Evolutionary conservation across 768 basidiomycete species (phyloP).

Genomic region (Kwoniella newhampshirensis): DNA sequence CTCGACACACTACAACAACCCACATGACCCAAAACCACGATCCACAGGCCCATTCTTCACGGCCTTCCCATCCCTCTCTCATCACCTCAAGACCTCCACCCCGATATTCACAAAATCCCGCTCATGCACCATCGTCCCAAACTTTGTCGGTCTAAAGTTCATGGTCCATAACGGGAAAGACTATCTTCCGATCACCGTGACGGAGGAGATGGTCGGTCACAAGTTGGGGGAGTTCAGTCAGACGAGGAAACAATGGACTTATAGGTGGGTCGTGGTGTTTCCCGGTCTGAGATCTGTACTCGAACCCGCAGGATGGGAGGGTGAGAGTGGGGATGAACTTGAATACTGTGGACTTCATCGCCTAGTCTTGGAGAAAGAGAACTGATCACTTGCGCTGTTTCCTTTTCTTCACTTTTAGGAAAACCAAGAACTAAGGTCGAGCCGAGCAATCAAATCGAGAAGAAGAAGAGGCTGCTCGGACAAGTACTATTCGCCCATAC

Average conservation of each 20-base stretch:
- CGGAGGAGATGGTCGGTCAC: conserved; percentile 98
- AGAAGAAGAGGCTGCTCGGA: neutral
- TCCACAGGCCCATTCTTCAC: conserved; percentile 88
- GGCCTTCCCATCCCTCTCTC: conserved; percentile 80
- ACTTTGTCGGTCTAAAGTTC: conserved; percentile 89
- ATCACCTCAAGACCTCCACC: conserved; percentile 75
- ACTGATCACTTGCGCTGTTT: neutral
- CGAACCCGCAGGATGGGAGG: too few species aligned
- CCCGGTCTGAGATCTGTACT: too few species aligned
- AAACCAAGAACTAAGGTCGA: conserved; percentile 18
- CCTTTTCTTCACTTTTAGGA: conserved; percentile 1
- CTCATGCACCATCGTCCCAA: conserved; percentile 88
- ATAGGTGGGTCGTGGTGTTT: conserved; percentile 64
- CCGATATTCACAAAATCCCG: conserved; percentile 85
- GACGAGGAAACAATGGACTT: conserved; percentile 82
- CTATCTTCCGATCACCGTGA: conserved; percentile 78
- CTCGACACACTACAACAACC: neutral
- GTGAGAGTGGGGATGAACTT: neutral
- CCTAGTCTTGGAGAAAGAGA: neutral
- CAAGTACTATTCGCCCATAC: neutral
- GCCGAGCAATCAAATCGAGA: neutral
- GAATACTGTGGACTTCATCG: neutral
- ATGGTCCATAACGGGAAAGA: conserved; percentile 92
- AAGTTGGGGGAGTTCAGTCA: conserved; percentile 93
- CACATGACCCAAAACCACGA: neutral